Evolutionary conservation across 192 early-diverging fungal species (phyloP).

Genomic region (Thoreauomyces humboldtii): DNA sequence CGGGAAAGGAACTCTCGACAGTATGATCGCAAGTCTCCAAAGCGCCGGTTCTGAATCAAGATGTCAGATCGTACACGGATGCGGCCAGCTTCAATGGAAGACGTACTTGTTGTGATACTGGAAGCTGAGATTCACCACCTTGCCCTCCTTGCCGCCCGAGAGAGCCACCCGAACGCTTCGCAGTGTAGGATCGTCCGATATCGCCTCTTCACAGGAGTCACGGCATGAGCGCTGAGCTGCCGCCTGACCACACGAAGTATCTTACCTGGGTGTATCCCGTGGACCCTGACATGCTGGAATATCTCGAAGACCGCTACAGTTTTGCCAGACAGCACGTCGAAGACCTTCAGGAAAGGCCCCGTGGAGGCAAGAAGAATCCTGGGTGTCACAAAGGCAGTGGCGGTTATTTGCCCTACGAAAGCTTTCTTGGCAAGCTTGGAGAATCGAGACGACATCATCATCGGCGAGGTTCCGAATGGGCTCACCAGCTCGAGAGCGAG

Average conservation of each 20-base stretch:
- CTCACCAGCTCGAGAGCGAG: no score
- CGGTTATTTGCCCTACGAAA: slow-evolving; percentile 39
- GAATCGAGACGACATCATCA: no score
- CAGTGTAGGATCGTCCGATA: neutral
- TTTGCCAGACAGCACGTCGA: slow-evolving; percentile 18
- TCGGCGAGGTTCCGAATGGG: no score
- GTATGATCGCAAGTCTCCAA: slow-evolving; percentile 11
- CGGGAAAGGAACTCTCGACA: slow-evolving; percentile 31
- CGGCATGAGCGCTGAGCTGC: no score
- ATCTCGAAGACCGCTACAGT: slow-evolving; percentile 9
- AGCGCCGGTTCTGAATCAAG: neutral
- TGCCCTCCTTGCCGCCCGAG: slow-evolving; percentile 6
- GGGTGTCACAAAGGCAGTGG: slow-evolving; percentile 40
- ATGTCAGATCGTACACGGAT: no score
- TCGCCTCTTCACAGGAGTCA: no score
- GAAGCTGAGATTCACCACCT: neutral
- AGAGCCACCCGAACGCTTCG: neutral
- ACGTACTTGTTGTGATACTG: neutral
- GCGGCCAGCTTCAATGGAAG: no score
- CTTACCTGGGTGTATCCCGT: slow-evolving; percentile 38
- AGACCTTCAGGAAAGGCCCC: slow-evolving; percentile 40
- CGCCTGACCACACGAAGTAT: no score
- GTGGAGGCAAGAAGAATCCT: slow-evolving; percentile 34
- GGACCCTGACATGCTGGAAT: slow-evolving; percentile 36
- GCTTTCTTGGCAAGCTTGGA: slow-evolving; percentile 21